Evolutionary conservation across 202 grass and related monocot species (phyloP), one percentile per base, ranked within the genome.

Genomic region (Setaria viridis): DNA sequence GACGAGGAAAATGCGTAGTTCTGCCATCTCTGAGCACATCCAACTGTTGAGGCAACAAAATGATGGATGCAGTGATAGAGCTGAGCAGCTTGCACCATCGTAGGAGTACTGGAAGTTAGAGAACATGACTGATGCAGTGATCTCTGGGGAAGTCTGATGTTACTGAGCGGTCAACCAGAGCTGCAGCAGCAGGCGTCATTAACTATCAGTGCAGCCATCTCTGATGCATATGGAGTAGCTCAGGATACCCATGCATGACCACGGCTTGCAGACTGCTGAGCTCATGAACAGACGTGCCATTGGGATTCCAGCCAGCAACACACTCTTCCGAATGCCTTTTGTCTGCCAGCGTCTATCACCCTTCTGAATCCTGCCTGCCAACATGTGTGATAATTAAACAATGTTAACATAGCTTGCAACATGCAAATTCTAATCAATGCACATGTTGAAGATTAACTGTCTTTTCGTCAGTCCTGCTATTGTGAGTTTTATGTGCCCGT

Each of bases 81-180:
- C n/a, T 5, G 79, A 73, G 47, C 56, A 72, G 73, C 73, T 86
- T 74, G 42, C 79, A 90, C 79, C 73, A 33, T 86, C 60, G 41
- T 30, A 67, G 58, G 76, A 33, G 71, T 77, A 53, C 77, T 77
- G 60, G 53, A 82, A 78, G 67, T 43, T 79, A 35, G 72, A 89
- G 88, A 50, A 62, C 73, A 83, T 81, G 11, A 78, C 41, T 30
- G 69, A 67, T 75, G 75, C 89, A 81, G 76, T 84, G 70, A 84
- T 85, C 89, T 85, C 85, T 90, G 85, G 88, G 85, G 85, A 80
- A 71, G 17, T 84, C 79, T 83, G 82, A 53, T 79, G n/a, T 86
- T 84, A 77, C 72, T 72, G 82, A 78, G 62, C 57, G 55, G 78
- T 89, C 88, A 89, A 89, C 88, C 78, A 72, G 82, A 85, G 59